phyloP scores from a whole-genome alignment of 1,284 basidiomycete species.

The Cutaneotrichosporon spelunceum region DNA sequence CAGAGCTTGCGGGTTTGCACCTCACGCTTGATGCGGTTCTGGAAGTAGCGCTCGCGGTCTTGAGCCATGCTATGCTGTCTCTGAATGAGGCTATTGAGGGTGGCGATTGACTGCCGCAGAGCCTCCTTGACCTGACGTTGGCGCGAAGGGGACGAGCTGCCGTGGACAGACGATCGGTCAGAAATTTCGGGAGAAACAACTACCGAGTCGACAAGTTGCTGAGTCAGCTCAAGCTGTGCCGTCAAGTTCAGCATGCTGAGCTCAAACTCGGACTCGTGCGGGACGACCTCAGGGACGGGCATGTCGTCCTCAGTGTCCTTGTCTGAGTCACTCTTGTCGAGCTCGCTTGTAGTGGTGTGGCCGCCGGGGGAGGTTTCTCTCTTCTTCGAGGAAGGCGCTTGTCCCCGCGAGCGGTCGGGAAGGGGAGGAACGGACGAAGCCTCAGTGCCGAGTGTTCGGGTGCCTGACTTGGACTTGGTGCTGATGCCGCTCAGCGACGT shows the following conservation, averaged over 20 bases:
- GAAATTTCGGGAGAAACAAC: slow-evolving; percentile 46
- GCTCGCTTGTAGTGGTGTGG: slow-evolving; percentile 24
- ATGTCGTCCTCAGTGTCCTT: slow-evolving; percentile 6
- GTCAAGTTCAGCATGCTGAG: slow-evolving; percentile 70
- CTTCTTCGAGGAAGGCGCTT: neutral
- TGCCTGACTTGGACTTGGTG: neutral
- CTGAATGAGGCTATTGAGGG: slow-evolving; percentile 61
- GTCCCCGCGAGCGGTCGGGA: neutral
- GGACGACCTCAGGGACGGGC: slow-evolving; percentile 52
- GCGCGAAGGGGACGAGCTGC: slow-evolving; percentile 30
- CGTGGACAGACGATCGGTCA: slow-evolving; percentile 34
- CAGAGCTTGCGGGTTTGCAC: slow-evolving; percentile 72
- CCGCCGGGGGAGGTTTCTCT: slow-evolving; percentile 18
- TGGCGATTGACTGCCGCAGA: slow-evolving; percentile 62
- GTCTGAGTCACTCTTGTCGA: slow-evolving; percentile 7
- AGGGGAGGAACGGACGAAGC: neutral
- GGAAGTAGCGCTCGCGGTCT: slow-evolving; percentile 81
- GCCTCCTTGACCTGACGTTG: slow-evolving; percentile 59
- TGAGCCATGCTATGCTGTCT: slow-evolving; percentile 71
- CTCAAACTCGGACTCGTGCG: slow-evolving; percentile 66
- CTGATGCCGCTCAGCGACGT: slow-evolving; percentile 53
- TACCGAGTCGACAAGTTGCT: slow-evolving; percentile 63
- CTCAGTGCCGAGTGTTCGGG: neutral
- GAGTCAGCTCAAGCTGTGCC: slow-evolving; percentile 74
- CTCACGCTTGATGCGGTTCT: slow-evolving; percentile 62